Evolutionary conservation across 805 yeast genomes (phyloP).

Genomic region (Sugiyamaella smithiae): DNA sequence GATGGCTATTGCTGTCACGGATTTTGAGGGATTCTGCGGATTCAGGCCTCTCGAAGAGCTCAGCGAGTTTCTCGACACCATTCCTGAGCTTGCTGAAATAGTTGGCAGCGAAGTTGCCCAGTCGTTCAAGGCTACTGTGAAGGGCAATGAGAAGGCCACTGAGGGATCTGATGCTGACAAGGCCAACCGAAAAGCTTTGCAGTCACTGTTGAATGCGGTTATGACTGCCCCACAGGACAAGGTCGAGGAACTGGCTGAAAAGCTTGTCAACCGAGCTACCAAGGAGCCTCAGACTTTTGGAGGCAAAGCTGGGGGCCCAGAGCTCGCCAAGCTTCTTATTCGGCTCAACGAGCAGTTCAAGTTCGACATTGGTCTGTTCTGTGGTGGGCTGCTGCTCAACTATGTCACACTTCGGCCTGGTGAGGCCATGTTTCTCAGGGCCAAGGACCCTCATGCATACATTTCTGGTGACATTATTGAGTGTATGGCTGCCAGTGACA

Average conservation of each 20-base stretch:
- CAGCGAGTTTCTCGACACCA: conserved; percentile 58
- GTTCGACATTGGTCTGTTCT: conserved; percentile 88
- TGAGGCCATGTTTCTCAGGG: conserved; percentile 94
- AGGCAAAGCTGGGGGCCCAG: conserved; percentile 36
- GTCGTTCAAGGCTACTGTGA: conserved; percentile 40
- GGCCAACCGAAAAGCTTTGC: conserved; percentile 62
- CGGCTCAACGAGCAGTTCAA: conserved; percentile 88
- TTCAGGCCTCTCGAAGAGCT: conserved; percentile 86
- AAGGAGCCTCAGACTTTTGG: conserved; percentile 57
- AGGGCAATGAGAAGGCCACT: conserved; percentile 35
- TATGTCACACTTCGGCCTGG: conserved; percentile 81
- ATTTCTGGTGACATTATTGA: conserved; percentile 96
- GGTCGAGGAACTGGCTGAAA: conserved; percentile 54
- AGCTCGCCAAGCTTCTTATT: conserved; percentile 68
- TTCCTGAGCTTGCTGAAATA: conserved; percentile 73
- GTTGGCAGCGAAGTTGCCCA: conserved; percentile 62
- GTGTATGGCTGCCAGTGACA: conserved; percentile 99
- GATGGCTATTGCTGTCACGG: conserved; percentile 97
- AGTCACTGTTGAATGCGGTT: conserved; percentile 70
- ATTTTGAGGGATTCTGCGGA: conserved; percentile 97
- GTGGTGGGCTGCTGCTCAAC: conserved; percentile 91
- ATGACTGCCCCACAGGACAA: conserved; percentile 75
- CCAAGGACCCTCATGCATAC: conserved; percentile 98
- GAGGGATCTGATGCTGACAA: conserved; percentile 53
- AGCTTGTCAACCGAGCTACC: conserved; percentile 63